phyloP scores from a whole-genome alignment of 805 yeast species.

The Phaffomyces antillensis region DNA sequence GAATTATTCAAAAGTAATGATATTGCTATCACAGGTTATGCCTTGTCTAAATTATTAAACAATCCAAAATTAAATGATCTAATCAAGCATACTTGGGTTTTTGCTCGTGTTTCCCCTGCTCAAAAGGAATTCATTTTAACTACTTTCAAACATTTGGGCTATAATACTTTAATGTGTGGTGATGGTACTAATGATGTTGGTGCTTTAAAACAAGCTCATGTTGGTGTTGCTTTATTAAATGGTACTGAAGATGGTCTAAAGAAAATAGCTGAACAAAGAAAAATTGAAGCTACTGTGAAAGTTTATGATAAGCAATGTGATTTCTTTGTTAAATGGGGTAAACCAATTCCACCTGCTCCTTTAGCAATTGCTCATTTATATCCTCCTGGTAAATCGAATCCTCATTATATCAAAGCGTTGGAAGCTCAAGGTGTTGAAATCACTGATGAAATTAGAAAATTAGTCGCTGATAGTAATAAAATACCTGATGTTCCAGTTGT shows the following conservation, averaged over 20 bases:
- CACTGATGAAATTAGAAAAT: conserved; percentile 61
- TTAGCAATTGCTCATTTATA: conserved; percentile 84
- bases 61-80: conserved; percentile 67
- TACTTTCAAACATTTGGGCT: conserved; percentile 79
- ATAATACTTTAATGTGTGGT: conserved; percentile 96
- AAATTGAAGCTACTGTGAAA: conserved; percentile 51
- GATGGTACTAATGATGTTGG: conserved; percentile 99
- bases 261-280: conserved; percentile 77
- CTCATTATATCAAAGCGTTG: conserved; percentile 78
- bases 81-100: conserved; percentile 90
- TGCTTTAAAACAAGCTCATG: conserved; percentile 96
- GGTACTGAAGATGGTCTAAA: conserved; percentile 94
- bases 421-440: conserved; percentile 77
- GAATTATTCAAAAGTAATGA: conserved; percentile 61
- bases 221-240: conserved; percentile 95
- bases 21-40: conserved; percentile 90
- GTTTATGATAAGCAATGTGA: conserved; percentile 82
- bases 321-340: conserved; percentile 73
- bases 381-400: conserved; percentile 93
- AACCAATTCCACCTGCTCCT: conserved; percentile 81
- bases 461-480: conserved; percentile 44
- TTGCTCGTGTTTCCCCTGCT: conserved; percentile 93
- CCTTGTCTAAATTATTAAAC: conserved; percentile 56
- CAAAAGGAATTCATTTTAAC: conserved; percentile 90
- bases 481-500: conserved; percentile 26